Conservation (phyloP, 345 rosid species). For the Odontarrhena argentea region DNA sequence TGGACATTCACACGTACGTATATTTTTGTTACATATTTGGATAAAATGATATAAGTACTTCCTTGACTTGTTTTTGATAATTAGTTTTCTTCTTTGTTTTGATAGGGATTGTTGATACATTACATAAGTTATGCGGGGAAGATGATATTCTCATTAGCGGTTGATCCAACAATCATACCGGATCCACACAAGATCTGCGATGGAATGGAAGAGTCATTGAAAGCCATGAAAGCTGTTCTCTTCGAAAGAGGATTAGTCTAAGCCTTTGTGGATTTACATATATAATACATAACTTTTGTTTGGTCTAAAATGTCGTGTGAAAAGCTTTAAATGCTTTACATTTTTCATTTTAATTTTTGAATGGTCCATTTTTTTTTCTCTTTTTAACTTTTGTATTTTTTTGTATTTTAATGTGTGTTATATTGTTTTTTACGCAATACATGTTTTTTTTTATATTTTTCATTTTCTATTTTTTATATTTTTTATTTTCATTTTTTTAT, state of each 20-base stretch:
- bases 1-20: slow-evolving; percentile 57
- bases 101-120: slow-evolving; percentile 69
- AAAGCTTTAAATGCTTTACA: background rate
- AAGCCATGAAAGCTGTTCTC: slow-evolving; percentile 44
- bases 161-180: slow-evolving; percentile 58
- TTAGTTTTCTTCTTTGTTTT: background rate
- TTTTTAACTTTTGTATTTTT: too few relatives aligned
- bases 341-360: too few relatives aligned
- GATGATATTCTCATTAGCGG: slow-evolving; percentile 58
- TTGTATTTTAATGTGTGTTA: too few relatives aligned
- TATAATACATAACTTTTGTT: background rate
- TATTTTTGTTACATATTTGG: background rate
- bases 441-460: too few relatives aligned
- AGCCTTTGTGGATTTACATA: background rate
- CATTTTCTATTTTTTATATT: too few relatives aligned
- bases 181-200: slow-evolving; percentile 60
- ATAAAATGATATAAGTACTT: background rate
- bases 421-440: too few relatives aligned
- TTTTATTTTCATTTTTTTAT: too few relatives aligned
- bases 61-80: too few relatives aligned
- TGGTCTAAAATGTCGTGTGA: background rate
- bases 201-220: slow-evolving; percentile 55
- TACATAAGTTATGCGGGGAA: slow-evolving; percentile 64
- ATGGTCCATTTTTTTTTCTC: too few relatives aligned
- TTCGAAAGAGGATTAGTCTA: background rate